A percentile compares a stretch with the other conserved stretches of the same genome.
phyloP scores from a whole-genome alignment of 78 protist species.

The Dictyostelium brefeldianum region DNA sequence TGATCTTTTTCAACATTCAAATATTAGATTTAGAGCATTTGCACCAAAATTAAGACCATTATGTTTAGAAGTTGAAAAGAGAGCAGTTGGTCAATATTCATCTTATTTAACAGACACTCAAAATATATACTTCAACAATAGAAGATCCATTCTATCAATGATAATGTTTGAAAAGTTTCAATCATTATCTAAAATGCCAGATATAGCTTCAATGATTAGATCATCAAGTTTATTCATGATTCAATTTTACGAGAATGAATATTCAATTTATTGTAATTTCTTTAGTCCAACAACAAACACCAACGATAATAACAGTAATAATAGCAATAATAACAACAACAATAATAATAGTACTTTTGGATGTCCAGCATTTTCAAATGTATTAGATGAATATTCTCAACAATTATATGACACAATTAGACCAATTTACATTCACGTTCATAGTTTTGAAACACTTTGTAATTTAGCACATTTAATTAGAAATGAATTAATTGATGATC shows the following conservation, averaged over 20 bases:
- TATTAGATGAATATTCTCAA: slow-evolving; percentile 76
- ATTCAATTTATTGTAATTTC: slow-evolving; percentile 52
- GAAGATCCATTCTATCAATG: slow-evolving; percentile 37
- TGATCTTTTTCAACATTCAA: slow-evolving; percentile 52
- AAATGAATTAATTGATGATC: slow-evolving; percentile 74
- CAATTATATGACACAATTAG: slow-evolving; percentile 60
- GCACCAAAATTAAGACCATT: slow-evolving; percentile 78
- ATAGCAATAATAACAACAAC: neutral
- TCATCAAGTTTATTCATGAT: slow-evolving; percentile 57
- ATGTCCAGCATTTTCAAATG: slow-evolving; percentile 1
- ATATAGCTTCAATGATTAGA: slow-evolving; percentile 37
- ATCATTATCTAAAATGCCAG: slow-evolving; percentile 11
- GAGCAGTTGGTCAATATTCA: slow-evolving; percentile 57
- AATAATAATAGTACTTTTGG: no score
- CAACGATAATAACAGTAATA: neutral
- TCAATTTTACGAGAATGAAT: slow-evolving; percentile 60
- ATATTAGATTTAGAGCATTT: slow-evolving; percentile 79
- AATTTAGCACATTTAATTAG: slow-evolving; percentile 72
- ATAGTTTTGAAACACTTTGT: slow-evolving; percentile 64
- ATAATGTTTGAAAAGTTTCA: slow-evolving; percentile 32
- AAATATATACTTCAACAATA: slow-evolving; percentile 50
- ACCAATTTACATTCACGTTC: slow-evolving; percentile 76
- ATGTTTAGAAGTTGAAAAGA: slow-evolving; percentile 64
- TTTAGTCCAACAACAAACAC: neutral
- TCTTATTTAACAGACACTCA: slow-evolving; percentile 36